Base-by-base conservation (phyloP, 805 yeast genomes). In the Ogataea saltuana region DNA sequence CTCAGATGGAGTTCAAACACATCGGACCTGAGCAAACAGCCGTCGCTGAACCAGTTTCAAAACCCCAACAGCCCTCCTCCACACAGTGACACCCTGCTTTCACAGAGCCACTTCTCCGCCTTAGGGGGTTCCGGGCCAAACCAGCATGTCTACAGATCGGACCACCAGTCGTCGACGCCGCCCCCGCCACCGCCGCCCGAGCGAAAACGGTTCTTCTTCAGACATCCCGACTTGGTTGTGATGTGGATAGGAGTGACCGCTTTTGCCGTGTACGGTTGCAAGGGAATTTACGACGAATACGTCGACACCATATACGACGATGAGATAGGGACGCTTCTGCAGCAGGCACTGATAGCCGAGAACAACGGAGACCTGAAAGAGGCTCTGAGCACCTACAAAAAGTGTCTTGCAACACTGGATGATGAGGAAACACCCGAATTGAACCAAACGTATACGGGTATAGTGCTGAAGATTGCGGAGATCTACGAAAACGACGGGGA, bases 381-480 rank as follows among this genome's bases (percentile, higher is more conserved):
- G 45, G 95, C 97, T 1, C 68, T 88, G 44, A 73, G 75, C 41
- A 68, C 72, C 50, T 91, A 88, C 64, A 66, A 85, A 17, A 85
- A 83, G 52, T 93, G 91, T 0, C 65, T 89, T 27, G 70, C 76
- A 13, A 74, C 76, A 46, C 80, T 88, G 31, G 77, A 83, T 39
- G 66, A 71, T 15, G 64, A 78, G 33, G 71, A 69, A 0, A 57
- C 83, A 56, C 76, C 77, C 47, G 74, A 72, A 6, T 54, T 83
- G 28, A 68, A 79, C 38, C 93, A 87, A 59, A 93, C 86, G 58
- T 89, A 85, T 61, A 88, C 96, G 0, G 96, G 97, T 0, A 75
- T 88, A 35, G 90, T 88, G 58, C 68, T 89, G 61, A 86, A 89
- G 56, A 39, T 46, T n/a, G 95, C 85, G 11, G 95, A 88, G 56